These are phyloP conservation scores for Microcyclosporella mali DNA, from an alignment of 2,329 filamentous ascomycete species.

Conservation along the genomic window DNA sequence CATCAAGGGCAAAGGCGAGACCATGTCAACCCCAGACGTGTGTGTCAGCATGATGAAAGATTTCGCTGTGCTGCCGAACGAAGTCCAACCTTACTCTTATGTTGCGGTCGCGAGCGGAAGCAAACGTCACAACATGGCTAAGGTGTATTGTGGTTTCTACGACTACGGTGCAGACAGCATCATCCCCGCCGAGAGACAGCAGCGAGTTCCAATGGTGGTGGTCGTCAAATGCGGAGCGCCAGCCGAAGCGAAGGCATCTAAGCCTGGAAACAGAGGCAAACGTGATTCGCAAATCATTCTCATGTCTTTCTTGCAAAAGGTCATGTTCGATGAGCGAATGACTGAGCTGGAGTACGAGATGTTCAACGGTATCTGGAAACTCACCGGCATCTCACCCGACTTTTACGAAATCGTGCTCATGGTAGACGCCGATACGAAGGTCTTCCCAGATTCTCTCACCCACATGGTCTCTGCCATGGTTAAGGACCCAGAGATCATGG, in stretches of 20 bases:
- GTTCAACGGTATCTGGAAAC: constrained; percentile 98
- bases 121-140: constrained; percentile 99
- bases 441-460: constrained; percentile 95
- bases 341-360: constrained; percentile 98
- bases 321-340: constrained; percentile 99
- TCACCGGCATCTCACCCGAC: constrained; percentile 95
- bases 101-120: constrained; percentile 92
- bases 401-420: constrained; percentile 98
- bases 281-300: constrained; percentile 98
- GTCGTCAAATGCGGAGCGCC: constrained; percentile 94
- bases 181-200: constrained; percentile 80
- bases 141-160: constrained; percentile 96
- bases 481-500: constrained; percentile 98
- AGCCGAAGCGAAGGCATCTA: constrained; percentile 70
- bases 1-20: constrained; percentile 92
- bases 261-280: constrained; percentile 96
- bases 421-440: constrained; percentile 98
- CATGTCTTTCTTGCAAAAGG: constrained; percentile 99
- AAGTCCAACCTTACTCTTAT: constrained; percentile 88
- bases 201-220: constrained; percentile 95
- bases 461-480: constrained; percentile 99
- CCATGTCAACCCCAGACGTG: constrained; percentile 80
- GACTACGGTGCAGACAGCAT: constrained; percentile 79
- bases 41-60: constrained; percentile 93
- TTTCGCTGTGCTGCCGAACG: constrained; percentile 67